Base-by-base conservation (phyloP, 371 early-diverging fungal species). In the Actinomortierella ambigua region DNA sequence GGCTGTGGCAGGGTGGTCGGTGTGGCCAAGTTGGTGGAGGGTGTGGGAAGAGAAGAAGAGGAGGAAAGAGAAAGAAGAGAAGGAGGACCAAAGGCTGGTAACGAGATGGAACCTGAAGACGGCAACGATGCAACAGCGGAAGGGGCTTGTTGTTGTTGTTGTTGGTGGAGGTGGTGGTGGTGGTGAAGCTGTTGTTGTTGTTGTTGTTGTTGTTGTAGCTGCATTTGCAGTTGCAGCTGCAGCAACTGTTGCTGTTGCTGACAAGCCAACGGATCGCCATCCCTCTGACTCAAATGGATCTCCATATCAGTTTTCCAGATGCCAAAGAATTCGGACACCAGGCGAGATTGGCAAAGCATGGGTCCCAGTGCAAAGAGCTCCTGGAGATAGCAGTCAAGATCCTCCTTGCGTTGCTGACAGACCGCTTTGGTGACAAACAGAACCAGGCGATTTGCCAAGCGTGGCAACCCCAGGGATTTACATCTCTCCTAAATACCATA, bases 221-320 rank as follows among this genome's bases (percentile, higher is more conserved):
- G n/a, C n/a, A n/a, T n/a, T n/a, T n/a, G 4, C 34, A 6, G 34
- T 34, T 34, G 34, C 34, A 34, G 34, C 7, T 34, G 34, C 34
- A 34, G 34, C 34, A 6, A 11, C 7, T 34, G 34, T 4, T 34
- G 34, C 7, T 34, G 34, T 4, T 34, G 34, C 34, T 66, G 62
- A 28, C 65, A 34, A 7, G 67, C 73, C 18, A 73, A 43, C 17
- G 73, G 67, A 53, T 73, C 73, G 47, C 60, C 59, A 39, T 66
- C 59, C 53, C 66, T 63, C 13, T 66, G 73, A 6, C 73, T 61
- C n/a, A 66, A 55, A 57, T 60, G 73, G 17, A 53, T 46, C 48
- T 73, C 67, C 67, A 73, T 66, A 22, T 73, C 73, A 3, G 73
- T 71, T 56, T 66, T 71, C 73, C 73, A 66, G 47, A 66, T 66